Conservation (phyloP, 73 alveolate genomes). For the Symbiodinium natans region DNA sequence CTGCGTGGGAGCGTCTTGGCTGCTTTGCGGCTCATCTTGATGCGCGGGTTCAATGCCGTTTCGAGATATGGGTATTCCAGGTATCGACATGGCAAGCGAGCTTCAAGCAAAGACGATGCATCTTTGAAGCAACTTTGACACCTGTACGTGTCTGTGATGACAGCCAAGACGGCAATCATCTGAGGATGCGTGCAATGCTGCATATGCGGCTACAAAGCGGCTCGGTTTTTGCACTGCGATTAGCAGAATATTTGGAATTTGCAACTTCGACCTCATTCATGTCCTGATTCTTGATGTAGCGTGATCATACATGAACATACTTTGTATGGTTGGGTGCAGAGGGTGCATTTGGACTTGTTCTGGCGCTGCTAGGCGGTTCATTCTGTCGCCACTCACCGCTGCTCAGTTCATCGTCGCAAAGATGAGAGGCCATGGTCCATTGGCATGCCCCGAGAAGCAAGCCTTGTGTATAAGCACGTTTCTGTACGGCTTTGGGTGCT, state of each 20-base stretch:
- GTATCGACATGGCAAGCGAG: not conserved
- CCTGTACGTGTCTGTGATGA: not conserved
- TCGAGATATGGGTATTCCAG: not conserved
- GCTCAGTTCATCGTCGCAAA: conserved; percentile 75
- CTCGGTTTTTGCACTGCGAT: too few relatives aligned
- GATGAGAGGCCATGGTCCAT: conserved; percentile 24
- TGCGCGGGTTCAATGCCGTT: not conserved
- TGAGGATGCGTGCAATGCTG: not conserved
- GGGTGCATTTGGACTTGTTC: too few relatives aligned
- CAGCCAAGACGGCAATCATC: not conserved
- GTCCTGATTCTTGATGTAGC: too few relatives aligned
- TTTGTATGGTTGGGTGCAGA: too few relatives aligned
- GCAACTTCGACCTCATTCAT: too few relatives aligned
- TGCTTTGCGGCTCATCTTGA: not conserved
- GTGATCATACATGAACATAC: too few relatives aligned
- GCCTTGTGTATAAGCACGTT: not conserved
- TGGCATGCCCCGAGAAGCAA: not conserved
- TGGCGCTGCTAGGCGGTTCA: not conserved
- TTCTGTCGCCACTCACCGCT: conserved; percentile 66
- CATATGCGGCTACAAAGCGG: not conserved
- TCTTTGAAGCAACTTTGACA: not conserved
- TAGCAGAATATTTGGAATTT: too few relatives aligned
- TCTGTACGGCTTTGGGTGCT: too few relatives aligned
- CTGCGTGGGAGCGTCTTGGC: conserved; percentile 52
- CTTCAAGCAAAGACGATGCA: not conserved